A percentile compares a stretch with the other conserved stretches of the same genome.
phyloP scores from a whole-genome alignment of 495 filamentous ascomycete species.

The Sphaerosporella brunnea region DNA sequence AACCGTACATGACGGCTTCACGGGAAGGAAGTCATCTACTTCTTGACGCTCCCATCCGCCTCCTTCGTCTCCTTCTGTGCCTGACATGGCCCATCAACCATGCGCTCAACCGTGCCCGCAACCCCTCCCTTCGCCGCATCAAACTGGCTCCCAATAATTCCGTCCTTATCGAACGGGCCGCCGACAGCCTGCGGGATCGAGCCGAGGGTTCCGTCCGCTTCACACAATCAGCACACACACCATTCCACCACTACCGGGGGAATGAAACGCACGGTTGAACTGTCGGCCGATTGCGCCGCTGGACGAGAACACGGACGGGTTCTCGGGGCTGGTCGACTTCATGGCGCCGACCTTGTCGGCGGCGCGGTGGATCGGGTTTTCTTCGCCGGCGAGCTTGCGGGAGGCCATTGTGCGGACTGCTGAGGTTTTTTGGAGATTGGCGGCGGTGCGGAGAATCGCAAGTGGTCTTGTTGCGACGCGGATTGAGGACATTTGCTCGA shows the following conservation, averaged over 20 bases:
- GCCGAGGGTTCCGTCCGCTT: constrained; percentile 35
- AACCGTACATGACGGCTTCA: too few relatives aligned
- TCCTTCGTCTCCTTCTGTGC: constrained; percentile 9
- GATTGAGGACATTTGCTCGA: too few relatives aligned
- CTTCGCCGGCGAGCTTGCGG: constrained; percentile 10
- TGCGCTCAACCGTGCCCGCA: constrained; percentile 31
- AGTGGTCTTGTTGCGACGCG: too few relatives aligned
- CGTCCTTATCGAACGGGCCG: constrained; percentile 36
- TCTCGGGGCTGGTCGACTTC: constrained; percentile 7
- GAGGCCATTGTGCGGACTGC: constrained; percentile 16
- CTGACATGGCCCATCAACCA: constrained; percentile 19
- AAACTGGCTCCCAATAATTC: constrained; percentile 35
- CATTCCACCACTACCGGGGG: neutral
- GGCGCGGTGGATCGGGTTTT: constrained; percentile 17
- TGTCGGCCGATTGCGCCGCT: constrained; percentile 23
- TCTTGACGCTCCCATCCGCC: too few relatives aligned
- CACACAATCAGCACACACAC: neutral
- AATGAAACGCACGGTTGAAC: constrained; percentile 15
- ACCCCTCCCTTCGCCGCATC: constrained; percentile 31
- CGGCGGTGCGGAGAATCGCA: too few relatives aligned
- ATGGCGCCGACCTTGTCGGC: constrained; percentile 13
- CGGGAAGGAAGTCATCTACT: too few relatives aligned
- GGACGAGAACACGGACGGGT: constrained; percentile 19
- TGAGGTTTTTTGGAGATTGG: too few relatives aligned
- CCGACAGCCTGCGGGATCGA: constrained; percentile 35